These are phyloP conservation scores for Stylonectria norvegica DNA, from an alignment of 2,329 filamentous ascomycete genomes.

Conservation along the genomic window DNA sequence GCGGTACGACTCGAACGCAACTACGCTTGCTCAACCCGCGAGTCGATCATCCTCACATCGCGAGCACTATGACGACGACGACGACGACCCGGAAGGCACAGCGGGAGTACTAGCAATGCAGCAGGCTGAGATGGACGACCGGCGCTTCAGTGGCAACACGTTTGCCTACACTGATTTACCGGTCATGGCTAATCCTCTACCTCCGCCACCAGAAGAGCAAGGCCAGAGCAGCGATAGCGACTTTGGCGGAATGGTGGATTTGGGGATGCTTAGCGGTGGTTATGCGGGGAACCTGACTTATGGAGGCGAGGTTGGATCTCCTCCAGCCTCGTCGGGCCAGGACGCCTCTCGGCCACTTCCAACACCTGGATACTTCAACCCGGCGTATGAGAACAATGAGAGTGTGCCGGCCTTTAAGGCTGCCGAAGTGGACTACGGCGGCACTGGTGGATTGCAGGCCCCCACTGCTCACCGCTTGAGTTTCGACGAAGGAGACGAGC, in stretches of 20 bases:
- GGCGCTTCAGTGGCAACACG: slow-evolving; percentile 38
- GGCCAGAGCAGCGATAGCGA: slow-evolving; percentile 65
- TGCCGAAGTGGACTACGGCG: slow-evolving; percentile 79
- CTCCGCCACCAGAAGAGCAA: slow-evolving; percentile 49
- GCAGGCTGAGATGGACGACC: slow-evolving; percentile 76
- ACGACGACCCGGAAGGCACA: slow-evolving; percentile 84
- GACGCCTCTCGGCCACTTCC: slow-evolving; percentile 49
- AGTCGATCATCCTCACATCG: slow-evolving; percentile 21
- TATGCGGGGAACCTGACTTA: slow-evolving; percentile 55
- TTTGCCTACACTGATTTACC: slow-evolving; percentile 33
- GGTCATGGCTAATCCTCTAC: slow-evolving; percentile 35
- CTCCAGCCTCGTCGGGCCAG: slow-evolving; percentile 38
- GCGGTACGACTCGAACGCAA: slow-evolving; percentile 49
- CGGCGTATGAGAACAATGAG: slow-evolving; percentile 26
- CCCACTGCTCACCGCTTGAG: slow-evolving; percentile 73
- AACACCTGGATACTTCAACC: slow-evolving; percentile 37
- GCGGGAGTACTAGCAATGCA: slow-evolving; percentile 81
- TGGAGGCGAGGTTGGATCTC: slow-evolving; percentile 45
- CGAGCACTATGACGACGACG: slow-evolving; percentile 54
- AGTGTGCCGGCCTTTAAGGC: slow-evolving; percentile 46
- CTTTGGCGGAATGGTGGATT: slow-evolving; percentile 62
- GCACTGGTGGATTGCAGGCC: slow-evolving; percentile 82
- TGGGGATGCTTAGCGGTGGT: slow-evolving; percentile 71
- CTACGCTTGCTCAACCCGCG: slow-evolving; percentile 35
- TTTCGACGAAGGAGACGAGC: slow-evolving; percentile 91